Conservation (phyloP, 2,329 filamentous ascomycete genomes). For the Ascochyta lentis region DNA sequence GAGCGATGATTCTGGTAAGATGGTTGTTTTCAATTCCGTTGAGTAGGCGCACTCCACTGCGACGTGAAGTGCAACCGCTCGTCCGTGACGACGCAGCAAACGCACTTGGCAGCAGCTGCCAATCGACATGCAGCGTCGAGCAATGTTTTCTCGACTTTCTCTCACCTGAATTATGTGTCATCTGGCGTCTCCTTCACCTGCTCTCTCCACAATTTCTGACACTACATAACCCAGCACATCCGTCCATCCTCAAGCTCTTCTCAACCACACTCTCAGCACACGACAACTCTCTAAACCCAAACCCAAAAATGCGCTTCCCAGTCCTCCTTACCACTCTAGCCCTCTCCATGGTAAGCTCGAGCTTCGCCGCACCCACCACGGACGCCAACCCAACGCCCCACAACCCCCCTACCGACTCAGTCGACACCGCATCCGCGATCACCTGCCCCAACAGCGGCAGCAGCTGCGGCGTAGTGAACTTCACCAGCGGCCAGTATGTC, state of each 20-base stretch:
- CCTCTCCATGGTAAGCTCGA: neutral
- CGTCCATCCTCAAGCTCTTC: neutral
- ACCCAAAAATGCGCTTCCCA: neutral
- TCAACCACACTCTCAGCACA: neutral
- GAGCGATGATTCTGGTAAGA: neutral
- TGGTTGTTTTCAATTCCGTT: neutral
- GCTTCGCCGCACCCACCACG: neutral
- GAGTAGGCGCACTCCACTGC: neutral
- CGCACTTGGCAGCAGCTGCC: neutral
- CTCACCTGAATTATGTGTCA: neutral
- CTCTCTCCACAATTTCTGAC: neutral
- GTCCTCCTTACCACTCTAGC: slow-evolving; percentile 1
- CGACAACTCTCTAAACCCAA: neutral
- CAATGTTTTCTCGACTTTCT: neutral
- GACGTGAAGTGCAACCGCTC: neutral
- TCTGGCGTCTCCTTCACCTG: neutral
- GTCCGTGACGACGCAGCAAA: slow-evolving; percentile 1
- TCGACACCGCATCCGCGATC: neutral
- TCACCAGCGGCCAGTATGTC: neutral
- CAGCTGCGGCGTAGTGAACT: slow-evolving; percentile 12
- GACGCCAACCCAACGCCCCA: neutral
- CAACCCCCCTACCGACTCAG: neutral
- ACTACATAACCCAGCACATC: no score
- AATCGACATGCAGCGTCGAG: neutral
- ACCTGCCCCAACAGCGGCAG: neutral